Base-by-base conservation (phyloP, 306 rosid species). In the Sesbania bispinosa region DNA sequence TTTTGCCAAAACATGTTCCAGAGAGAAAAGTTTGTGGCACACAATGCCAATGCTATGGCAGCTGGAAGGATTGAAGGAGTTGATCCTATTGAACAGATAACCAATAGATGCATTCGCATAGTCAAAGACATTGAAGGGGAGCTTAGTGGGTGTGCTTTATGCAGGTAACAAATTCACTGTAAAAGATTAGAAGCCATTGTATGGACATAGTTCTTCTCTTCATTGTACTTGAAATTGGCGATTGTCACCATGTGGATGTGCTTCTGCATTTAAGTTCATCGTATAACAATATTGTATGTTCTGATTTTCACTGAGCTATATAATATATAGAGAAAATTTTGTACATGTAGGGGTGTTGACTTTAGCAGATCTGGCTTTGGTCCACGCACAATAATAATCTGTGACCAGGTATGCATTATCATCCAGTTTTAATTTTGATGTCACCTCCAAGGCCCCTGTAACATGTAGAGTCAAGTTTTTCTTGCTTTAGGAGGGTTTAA, bases 361-460 rank as follows among this genome's bases (percentile, higher is more conserved):
- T 93, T 93, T 86, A 93, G 98, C 90, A 90, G 67, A 83, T 85
- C 96, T 27, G 98, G 98, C 33, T 93, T 93, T 83, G 97, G 98
- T 53, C 97, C 98, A 30, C 93, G 96, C 43, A 93, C 97, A 42
- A 88, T 93, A 61, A 87, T 90, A 82, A 82, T 93, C 16, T 93
- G 97, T 62, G 98, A 90, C 78, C 98, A 93, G 98, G 98, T 87
- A 69, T 53, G 39, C 67, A 23, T 18, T 45, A 43, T 38, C 43
- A 42, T 77, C 14, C 27, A 18, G 13, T 61, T 51, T 33, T 72
- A 27, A 74, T 45, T 63, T 77, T 66, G 67, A 55, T 51, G 23
- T 62, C 33, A 10, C 32, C 21, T 75, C 26, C 42, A 33, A 73
- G 67, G 68, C 52, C 63, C 15, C 51, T 30, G 19, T 21, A 20